phyloP scores from a whole-genome alignment of 305 asterid genomes.

The Caryopteris hybrid region DNA sequence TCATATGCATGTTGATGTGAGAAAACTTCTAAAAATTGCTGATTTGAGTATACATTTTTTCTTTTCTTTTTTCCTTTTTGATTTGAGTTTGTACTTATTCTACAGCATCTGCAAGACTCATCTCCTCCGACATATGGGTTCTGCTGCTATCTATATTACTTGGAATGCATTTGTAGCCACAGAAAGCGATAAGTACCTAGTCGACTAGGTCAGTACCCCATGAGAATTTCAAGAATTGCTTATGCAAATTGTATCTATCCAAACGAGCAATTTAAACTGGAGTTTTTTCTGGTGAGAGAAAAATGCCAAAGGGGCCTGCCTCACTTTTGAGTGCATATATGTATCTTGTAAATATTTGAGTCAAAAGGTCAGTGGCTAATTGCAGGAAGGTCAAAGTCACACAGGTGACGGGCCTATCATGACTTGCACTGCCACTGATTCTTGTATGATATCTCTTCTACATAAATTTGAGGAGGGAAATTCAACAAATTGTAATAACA shows the following conservation, averaged over 20 bases:
- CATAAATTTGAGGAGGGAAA: constrained; percentile 34
- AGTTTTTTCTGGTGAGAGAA: constrained; percentile 45
- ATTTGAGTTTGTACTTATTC: too few species aligned
- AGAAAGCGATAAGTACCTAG: constrained; percentile 19
- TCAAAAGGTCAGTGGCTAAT: constrained; percentile 36
- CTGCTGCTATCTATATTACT: constrained; percentile 40
- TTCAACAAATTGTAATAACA: constrained; percentile 47
- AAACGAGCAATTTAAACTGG: constrained; percentile 18
- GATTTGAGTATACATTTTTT: background rate
- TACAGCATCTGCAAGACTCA: constrained; percentile 63
- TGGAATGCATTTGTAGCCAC: constrained; percentile 42
- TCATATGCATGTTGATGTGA: background rate
- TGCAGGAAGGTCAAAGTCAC: constrained; percentile 93
- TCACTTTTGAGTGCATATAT: constrained; percentile 46
- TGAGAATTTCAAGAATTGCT: background rate
- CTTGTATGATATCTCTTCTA: constrained; percentile 23
- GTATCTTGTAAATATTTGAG: constrained; percentile 64
- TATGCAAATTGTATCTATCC: constrained; percentile 14
- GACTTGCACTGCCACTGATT: constrained; percentile 17
- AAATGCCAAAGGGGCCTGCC: constrained; percentile 44
- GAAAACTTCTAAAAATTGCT: background rate
- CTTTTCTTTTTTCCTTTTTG: too few species aligned
- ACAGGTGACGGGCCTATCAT: constrained; percentile 79
- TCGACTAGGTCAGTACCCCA: background rate
- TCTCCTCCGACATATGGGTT: constrained; percentile 38